phyloP scores from a whole-genome alignment of 2,329 filamentous ascomycete species.

The Fusarium subtropicale region DNA sequence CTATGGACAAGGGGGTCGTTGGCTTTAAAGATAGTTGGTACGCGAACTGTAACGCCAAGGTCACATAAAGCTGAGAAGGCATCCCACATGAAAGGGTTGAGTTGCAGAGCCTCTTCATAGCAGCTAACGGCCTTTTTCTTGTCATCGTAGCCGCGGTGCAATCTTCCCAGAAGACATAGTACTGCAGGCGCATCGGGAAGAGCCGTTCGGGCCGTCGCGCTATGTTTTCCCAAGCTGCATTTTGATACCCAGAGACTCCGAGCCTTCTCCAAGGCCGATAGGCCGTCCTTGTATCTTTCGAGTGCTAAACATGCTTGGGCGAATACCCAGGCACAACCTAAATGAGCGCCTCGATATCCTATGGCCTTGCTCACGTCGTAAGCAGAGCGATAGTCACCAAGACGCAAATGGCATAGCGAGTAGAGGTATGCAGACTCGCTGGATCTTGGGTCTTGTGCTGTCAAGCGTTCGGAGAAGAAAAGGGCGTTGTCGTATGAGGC shows the following conservation, averaged over 20 bases:
- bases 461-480: slow-evolving; percentile 89
- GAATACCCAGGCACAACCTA: slow-evolving; percentile 92
- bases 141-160: slow-evolving; percentile 85
- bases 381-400: slow-evolving; percentile 85
- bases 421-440: slow-evolving; percentile 85
- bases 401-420: slow-evolving; percentile 84
- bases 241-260: slow-evolving; percentile 79
- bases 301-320: slow-evolving; percentile 87
- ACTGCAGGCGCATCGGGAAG: slow-evolving; percentile 86
- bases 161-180: slow-evolving; percentile 85
- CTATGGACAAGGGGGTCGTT: slow-evolving; percentile 65
- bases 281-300: slow-evolving; percentile 83
- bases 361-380: slow-evolving; percentile 82
- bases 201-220: slow-evolving; percentile 77
- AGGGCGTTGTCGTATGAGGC: slow-evolving; percentile 89
- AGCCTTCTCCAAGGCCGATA: slow-evolving; percentile 84
- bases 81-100: slow-evolving; percentile 98
- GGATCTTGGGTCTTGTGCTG: slow-evolving; percentile 84
- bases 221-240: slow-evolving; percentile 85
- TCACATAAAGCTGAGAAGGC: slow-evolving; percentile 91
- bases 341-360: slow-evolving; percentile 76
- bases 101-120: slow-evolving; percentile 88
- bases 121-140: slow-evolving; percentile 85
- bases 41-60: slow-evolving; percentile 82
- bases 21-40: slow-evolving; percentile 87